A percentile compares a stretch with the other conserved stretches of the same genome.
Conservation (phyloP, 306 rosid species). For the Quercus alba region DNA sequence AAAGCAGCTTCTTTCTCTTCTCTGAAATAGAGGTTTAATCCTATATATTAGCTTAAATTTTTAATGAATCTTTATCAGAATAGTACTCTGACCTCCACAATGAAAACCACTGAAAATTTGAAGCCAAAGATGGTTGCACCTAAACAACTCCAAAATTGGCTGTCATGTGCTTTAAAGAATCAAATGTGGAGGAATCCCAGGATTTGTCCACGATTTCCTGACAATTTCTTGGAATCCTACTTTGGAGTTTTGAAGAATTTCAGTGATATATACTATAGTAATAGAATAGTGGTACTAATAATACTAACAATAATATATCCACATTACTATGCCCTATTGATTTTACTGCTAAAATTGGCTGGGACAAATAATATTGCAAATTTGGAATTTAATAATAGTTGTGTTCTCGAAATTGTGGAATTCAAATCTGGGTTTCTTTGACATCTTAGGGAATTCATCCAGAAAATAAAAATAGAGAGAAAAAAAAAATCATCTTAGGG, state of each 20-base stretch:
- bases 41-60: conserved; percentile 10
- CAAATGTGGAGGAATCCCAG: conserved; percentile 30
- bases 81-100: conserved; percentile 15
- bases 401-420: neutral
- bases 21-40: conserved; percentile 17
- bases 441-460: too few species aligned
- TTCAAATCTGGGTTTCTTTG: conserved; percentile 1
- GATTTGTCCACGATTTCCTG: conserved; percentile 39
- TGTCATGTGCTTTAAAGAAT: conserved; percentile 41
- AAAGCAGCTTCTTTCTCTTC: conserved; percentile 33
- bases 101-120: neutral
- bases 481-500: neutral
- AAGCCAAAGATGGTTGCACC: conserved; percentile 17
- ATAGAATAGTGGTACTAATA: conserved; percentile 9
- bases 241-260: conserved; percentile 21
- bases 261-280: conserved; percentile 17
- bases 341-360: neutral
- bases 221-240: conserved; percentile 40
- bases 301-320: neutral
- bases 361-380: neutral
- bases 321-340: neutral
- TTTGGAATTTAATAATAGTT: neutral
- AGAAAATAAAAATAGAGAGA: too few species aligned
- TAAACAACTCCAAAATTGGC: conserved; percentile 42
- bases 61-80: neutral